Conservation (phyloP, 129 eudicot genomes). For the Helianthus tuberosus region DNA sequence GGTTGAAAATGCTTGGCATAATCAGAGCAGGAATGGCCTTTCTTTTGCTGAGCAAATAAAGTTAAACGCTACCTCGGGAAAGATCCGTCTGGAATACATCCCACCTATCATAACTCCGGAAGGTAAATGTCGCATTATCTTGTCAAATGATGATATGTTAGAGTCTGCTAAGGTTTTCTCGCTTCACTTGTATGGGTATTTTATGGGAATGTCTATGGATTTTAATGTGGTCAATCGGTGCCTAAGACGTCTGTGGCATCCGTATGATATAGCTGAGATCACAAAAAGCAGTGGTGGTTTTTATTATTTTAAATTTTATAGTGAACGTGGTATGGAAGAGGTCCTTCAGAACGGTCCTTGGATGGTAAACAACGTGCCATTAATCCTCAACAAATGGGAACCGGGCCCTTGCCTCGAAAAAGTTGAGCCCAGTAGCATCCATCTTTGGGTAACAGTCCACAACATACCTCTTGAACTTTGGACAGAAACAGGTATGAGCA, state of each 20-base stretch:
- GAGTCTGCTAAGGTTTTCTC: neutral
- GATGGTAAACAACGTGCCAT: neutral
- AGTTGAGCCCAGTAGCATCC: neutral
- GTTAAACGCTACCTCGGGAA: too few relatives aligned
- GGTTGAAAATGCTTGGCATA: too few relatives aligned
- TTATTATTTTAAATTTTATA: neutral
- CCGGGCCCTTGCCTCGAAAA: neutral
- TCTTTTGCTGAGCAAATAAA: too few relatives aligned
- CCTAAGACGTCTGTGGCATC: neutral
- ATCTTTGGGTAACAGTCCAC: neutral
- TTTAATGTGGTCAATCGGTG: neutral
- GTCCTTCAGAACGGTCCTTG: neutral
- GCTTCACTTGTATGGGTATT: neutral
- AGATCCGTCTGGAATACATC: too few relatives aligned
- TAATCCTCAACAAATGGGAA: neutral
- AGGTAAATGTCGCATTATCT: too few relatives aligned
- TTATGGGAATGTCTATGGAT: neutral
- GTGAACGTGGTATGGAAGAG: neutral
- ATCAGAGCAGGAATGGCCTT: too few relatives aligned
- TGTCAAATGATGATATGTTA: neutral
- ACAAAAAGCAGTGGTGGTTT: neutral
- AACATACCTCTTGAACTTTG: too few relatives aligned
- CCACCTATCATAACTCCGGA: neutral
- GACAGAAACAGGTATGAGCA: too few relatives aligned
- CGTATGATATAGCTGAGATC: neutral